Conservation (phyloP, 2,329 filamentous ascomycete species). For the Cladophialophora carrionii region DNA sequence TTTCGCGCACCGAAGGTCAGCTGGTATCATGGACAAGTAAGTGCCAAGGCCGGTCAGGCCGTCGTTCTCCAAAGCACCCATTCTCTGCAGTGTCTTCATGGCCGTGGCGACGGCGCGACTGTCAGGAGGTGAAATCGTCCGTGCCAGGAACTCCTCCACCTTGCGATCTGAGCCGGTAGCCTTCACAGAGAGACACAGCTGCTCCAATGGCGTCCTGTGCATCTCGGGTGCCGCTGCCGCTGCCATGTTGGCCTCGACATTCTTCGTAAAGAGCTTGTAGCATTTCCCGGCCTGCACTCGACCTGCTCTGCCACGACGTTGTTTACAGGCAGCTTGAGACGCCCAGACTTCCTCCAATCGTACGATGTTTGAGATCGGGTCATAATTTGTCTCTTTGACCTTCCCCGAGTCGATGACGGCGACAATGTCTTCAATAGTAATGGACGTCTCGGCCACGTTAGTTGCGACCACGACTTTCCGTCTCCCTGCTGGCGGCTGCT, state of each 20-base stretch:
- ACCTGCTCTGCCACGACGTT: slow-evolving; percentile 88
- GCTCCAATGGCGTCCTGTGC: slow-evolving; percentile 86
- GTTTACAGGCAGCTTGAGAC: slow-evolving; percentile 89
- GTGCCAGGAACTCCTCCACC: slow-evolving; percentile 77
- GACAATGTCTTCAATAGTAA: slow-evolving; percentile 96
- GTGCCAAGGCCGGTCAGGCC: slow-evolving; percentile 87
- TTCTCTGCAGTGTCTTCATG: slow-evolving; percentile 73
- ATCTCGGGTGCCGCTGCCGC: slow-evolving; percentile 93
- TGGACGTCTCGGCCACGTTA: slow-evolving; percentile 97
- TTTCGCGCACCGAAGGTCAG: slow-evolving; percentile 89
- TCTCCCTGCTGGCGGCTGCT: slow-evolving; percentile 72
- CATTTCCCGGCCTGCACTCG: slow-evolving; percentile 88
- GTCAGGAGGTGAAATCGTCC: slow-evolving; percentile 87
- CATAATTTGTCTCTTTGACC: slow-evolving; percentile 95
- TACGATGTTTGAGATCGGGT: slow-evolving; percentile 89
- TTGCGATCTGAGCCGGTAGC: slow-evolving; percentile 79
- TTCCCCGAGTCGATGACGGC: slow-evolving; percentile 93
- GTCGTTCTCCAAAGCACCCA: slow-evolving; percentile 80
- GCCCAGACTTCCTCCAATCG: slow-evolving; percentile 95
- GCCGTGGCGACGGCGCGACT: slow-evolving; percentile 84
- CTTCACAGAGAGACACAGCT: slow-evolving; percentile 89
- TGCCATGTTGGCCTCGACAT: slow-evolving; percentile 80
- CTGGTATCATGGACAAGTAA: slow-evolving; percentile 92
- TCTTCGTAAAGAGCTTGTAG: slow-evolving; percentile 92
- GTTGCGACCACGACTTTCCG: slow-evolving; percentile 93